phyloP scores from a whole-genome alignment of 2,329 filamentous ascomycete species.

The Colletotrichum orbiculare region DNA sequence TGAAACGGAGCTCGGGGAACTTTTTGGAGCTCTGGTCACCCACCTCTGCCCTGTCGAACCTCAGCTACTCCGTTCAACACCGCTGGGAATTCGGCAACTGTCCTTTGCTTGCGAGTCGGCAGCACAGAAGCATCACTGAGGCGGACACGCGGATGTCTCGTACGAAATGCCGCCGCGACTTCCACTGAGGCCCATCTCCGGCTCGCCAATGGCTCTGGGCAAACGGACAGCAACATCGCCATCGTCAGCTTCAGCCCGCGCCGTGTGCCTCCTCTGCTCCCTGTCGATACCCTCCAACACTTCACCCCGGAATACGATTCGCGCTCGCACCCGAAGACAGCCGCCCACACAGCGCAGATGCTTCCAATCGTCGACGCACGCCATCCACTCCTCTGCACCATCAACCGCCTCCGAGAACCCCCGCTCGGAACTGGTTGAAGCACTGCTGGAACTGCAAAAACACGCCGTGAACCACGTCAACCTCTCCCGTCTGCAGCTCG shows the following conservation, averaged over 20 bases:
- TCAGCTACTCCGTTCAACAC: slow-evolving; percentile 4
- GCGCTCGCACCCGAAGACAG: slow-evolving; percentile 9
- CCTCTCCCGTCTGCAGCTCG: slow-evolving; percentile 77
- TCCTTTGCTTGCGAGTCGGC: neutral
- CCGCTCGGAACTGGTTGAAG: slow-evolving; percentile 66
- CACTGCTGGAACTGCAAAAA: slow-evolving; percentile 70
- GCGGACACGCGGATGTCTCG: neutral
- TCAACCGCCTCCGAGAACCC: slow-evolving; percentile 43
- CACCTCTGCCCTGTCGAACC: slow-evolving; percentile 1
- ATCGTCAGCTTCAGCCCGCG: neutral
- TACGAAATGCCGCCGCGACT: slow-evolving; percentile 44
- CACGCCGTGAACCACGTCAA: slow-evolving; percentile 72
- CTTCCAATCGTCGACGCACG: slow-evolving; percentile 27
- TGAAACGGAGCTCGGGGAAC: slow-evolving; percentile 22
- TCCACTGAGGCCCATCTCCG: slow-evolving; percentile 43
- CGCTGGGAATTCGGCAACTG: neutral
- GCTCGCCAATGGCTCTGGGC: slow-evolving; percentile 28
- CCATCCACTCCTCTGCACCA: slow-evolving; percentile 15
- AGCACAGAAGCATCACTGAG: neutral
- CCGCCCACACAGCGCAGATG: slow-evolving; percentile 37
- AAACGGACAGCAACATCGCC: slow-evolving; percentile 30
- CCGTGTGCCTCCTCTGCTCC: slow-evolving; percentile 38
- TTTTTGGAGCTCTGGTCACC: slow-evolving; percentile 34
- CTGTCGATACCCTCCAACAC: slow-evolving; percentile 14
- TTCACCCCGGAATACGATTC: slow-evolving; percentile 5